Percentiles rank a stretch among this genome's conserved stretches.
Conservation (phyloP, 495 filamentous ascomycete species). For the Talaromyces proteolyticus region DNA sequence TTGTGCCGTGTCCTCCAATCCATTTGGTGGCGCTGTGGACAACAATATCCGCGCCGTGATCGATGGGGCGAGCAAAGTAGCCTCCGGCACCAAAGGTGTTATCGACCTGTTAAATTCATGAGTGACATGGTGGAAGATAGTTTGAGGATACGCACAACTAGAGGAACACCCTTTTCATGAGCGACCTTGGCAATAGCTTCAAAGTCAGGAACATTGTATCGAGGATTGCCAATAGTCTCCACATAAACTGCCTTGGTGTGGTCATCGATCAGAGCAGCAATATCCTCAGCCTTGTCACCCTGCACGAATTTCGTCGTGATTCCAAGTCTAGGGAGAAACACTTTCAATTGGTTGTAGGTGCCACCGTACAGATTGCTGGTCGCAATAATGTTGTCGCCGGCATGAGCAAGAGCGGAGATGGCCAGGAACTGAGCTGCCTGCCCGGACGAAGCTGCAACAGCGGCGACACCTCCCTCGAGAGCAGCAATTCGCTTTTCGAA, state of each 20-base stretch:
- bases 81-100: constrained; percentile 98
- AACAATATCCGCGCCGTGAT: constrained; percentile 90
- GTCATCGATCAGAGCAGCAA: constrained; percentile 84
- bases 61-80: constrained; percentile 83
- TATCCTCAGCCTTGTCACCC: constrained; percentile 77
- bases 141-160: constrained; percentile 67
- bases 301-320: constrained; percentile 87
- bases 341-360: constrained; percentile 98
- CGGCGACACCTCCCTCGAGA: constrained; percentile 89
- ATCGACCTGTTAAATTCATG: constrained; percentile 55
- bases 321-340: constrained; percentile 78
- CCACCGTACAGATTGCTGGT: constrained; percentile 94
- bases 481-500: constrained; percentile 97
- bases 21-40: constrained; percentile 97
- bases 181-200: constrained; percentile 76
- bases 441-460: constrained; percentile 83
- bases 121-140: no score
- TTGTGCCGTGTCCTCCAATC: constrained; percentile 98
- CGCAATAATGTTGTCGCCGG: constrained; percentile 92
- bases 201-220: constrained; percentile 90
- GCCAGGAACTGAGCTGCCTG: constrained; percentile 95
- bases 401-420: constrained; percentile 72
- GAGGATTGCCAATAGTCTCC: constrained; percentile 93
- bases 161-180: constrained; percentile 74
- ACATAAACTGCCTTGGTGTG: constrained; percentile 95